Evolutionary conservation across 164 flowering plant genomes (phyloP), one percentile per base, ranked within the genome.

Genomic region (Vitis labrusca): DNA sequence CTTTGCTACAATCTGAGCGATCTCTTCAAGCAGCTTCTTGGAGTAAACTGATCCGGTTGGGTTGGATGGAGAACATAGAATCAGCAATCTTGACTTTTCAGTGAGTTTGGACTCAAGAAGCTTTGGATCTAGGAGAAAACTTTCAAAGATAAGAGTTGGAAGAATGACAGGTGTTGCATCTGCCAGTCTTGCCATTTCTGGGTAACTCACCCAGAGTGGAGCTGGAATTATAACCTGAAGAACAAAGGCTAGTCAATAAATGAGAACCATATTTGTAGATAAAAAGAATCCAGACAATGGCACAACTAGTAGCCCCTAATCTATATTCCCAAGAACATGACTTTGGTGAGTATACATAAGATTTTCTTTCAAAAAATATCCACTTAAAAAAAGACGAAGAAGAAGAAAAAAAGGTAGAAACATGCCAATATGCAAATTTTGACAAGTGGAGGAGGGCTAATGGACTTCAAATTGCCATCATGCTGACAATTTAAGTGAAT

Each of bases 1-100:
- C 71, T 74, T 87, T 29, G 98, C 87, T 1, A 95, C 97, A 63
- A 95, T 76, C 55, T 79, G 67, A 44, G 99, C 98, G 74, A 93
- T 93, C 80, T 89, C 88, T 81, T 95, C 89, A 37, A 95, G 93
- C 73, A 89, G 63, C 72, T 86, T 71, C 79, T 76, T 85, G 13
- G 99, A 97, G 70, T 88, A 90, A 72, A 95, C 94, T 60, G 98
- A 90, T 59, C 99, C 99, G 59, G 99, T 93, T 32, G 99, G 99
- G 80, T 93, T 95, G 37, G 98, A 91, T 51, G 98, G 99, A 58
- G 98, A 89, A 75, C 98, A 89, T 30, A 95, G 89, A 80, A 95
- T 91, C 65, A 95, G 74, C 71, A 95, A 58, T 78, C 99, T 90
- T 63, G 99, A 95, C 75, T 89, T 95, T 58, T 91, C 97, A 67